Evolutionary conservation across 306 rosid species (phyloP), one percentile per base, ranked within the genome.

Genomic region (Citrullus mucosospermus): DNA sequence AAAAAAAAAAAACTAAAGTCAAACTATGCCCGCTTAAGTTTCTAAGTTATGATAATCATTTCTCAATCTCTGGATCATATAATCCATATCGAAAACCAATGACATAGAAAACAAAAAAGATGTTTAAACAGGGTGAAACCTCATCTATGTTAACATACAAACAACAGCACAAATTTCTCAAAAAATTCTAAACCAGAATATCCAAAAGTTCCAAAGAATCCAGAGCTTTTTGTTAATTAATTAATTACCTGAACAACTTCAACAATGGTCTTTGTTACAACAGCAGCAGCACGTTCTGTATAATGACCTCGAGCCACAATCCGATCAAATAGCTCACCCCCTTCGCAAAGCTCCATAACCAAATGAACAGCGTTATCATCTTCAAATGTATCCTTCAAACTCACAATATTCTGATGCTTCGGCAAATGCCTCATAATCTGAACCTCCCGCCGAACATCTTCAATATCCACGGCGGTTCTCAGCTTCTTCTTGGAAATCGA

Each of bases 321-420:
- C 79, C 99, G 88, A 78, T 96, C 99, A 34, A 96, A 96, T 76
- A 96, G 81, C 57, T 96, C 99, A 0, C 99, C 99, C 0, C 99
- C 99, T 55, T 92, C 99, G 22, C 99, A 96, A 20, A 96, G 86
- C 91, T 96, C 99, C 99, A 96, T 96, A 16, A 96, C 99, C n/a
- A 96, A 86, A 46, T 96, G 99, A 34, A 96, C 99, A 5, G 91
- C 97, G 75, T 75, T 75, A 51, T 91, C 97, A 46, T 96, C 99
- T 76, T 96, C 99, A 7, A 85, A 96, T 0, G 99, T 91, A 46
- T 92, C 98, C 80, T 89, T 92, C 78, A 95, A 84, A 51, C 67
- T 83, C 16, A 95, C 99, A 32, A 95, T 89, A 59, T 95, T 95
- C 1, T 80, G 86, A 28, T 92, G 99, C 18, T 66, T 9, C 0